Conservation (phyloP, 257 asterid species). For the Penstemon eatonii region DNA sequence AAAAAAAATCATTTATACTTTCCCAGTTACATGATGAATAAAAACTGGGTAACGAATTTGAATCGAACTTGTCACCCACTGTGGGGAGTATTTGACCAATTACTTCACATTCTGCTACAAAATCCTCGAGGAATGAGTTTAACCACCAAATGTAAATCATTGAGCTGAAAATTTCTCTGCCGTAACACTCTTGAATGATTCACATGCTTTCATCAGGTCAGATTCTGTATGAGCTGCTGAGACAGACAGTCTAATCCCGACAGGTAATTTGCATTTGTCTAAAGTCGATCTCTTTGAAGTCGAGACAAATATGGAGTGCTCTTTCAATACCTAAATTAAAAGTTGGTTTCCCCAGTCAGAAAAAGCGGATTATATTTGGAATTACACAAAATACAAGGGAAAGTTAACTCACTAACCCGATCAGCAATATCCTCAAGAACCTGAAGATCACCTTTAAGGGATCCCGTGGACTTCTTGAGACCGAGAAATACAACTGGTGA, state of each 20-base stretch:
- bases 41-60: not conserved
- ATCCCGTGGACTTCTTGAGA: conserved; percentile 67
- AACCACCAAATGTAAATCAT: conserved; percentile 21
- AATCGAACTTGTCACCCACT: not conserved
- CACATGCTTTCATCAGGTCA: conserved; percentile 65
- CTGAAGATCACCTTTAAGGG: conserved; percentile 62
- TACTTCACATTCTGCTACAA: not conserved
- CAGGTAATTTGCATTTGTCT: conserved; percentile 82
- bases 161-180: conserved; percentile 40
- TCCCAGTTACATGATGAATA: not conserved
- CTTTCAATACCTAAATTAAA: conserved; percentile 65
- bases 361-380: not conserved
- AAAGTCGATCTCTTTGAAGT: conserved; percentile 71
- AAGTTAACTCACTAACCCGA: conserved; percentile 39
- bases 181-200: conserved; percentile 58
- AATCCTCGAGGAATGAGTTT: not conserved
- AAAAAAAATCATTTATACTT: not conserved
- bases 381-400: not conserved
- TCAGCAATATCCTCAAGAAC: conserved; percentile 67
- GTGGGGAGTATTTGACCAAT: not conserved
- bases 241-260: conserved; percentile 65
- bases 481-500: conserved; percentile 72
- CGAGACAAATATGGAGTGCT: conserved; percentile 60
- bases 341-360: conserved; percentile 2
- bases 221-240: conserved; percentile 82